Percentiles rank a stretch among this genome's conserved stretches.
Evolutionary conservation across 208 protist genomes (phyloP).

Genomic region (Leishmania tropica): DNA sequence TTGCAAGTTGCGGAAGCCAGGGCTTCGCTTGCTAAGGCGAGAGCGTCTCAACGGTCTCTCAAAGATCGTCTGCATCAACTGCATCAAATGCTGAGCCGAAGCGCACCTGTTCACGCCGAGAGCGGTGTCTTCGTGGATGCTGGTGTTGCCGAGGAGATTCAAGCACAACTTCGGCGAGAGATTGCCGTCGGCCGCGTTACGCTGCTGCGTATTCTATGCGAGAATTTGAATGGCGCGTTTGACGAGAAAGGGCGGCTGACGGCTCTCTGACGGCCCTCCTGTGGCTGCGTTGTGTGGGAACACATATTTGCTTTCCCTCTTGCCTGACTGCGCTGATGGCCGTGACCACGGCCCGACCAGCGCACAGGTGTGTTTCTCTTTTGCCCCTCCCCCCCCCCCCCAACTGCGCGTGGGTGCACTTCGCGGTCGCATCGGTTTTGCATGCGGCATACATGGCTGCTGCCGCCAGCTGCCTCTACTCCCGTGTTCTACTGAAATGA

Average conservation of each 20-base stretch:
- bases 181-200: slow-evolving; percentile 12
- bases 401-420: not conserved
- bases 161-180: slow-evolving; percentile 15
- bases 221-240: not conserved
- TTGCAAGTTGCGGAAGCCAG: not conserved
- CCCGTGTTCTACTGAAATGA: not conserved
- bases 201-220: slow-evolving; percentile 23
- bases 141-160: not conserved
- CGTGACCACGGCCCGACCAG: not conserved
- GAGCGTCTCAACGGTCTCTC: slow-evolving; percentile 4
- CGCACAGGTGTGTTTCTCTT: not conserved
- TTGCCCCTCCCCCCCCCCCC: too few relatives aligned
- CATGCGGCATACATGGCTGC: not conserved
- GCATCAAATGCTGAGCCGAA: slow-evolving; percentile 1
- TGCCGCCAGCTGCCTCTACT: not conserved
- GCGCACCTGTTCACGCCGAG: not conserved
- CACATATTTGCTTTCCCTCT: not conserved
- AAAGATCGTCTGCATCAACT: slow-evolving; percentile 15
- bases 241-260: slow-evolving; percentile 1
- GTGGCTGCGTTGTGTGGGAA: not conserved
- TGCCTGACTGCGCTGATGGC: not conserved
- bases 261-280: not conserved
- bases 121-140: not conserved
- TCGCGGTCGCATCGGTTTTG: not conserved
- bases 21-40: not conserved